phyloP scores from a whole-genome alignment of 169 alveolate genomes.

The Plasmodium adleri region DNA sequence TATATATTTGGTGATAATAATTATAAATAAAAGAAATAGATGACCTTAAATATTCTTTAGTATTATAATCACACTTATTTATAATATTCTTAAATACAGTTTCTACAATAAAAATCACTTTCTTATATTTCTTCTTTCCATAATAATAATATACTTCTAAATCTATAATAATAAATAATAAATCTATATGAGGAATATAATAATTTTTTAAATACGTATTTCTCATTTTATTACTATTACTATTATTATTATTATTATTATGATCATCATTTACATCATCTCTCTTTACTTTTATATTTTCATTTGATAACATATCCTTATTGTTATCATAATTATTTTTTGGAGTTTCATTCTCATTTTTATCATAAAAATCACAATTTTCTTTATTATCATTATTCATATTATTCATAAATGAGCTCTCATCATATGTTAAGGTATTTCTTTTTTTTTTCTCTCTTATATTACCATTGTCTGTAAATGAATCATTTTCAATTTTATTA shows the following conservation, averaged over 20 bases:
- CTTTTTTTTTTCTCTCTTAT: too few relatives aligned
- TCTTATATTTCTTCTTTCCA: constrained; percentile 59
- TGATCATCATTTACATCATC: background rate
- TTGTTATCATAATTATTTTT: constrained; percentile 14
- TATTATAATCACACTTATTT: constrained; percentile 71
- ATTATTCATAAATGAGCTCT: background rate
- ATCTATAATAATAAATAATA: constrained; percentile 66
- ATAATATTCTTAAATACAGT: constrained; percentile 35
- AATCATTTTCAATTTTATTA: background rate
- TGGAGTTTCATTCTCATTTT: constrained; percentile 29
- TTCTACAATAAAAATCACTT: constrained; percentile 41
- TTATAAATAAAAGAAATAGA: constrained; percentile 71
- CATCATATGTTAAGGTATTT: too few relatives aligned
- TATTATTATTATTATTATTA: background rate
- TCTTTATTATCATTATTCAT: background rate
- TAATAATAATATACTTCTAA: constrained; percentile 43
- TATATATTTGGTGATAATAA: constrained; percentile 65
- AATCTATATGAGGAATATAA: constrained; percentile 71
- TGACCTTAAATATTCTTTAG: constrained; percentile 75
- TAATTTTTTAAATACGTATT: constrained; percentile 60
- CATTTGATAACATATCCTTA: background rate
- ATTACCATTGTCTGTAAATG: background rate
- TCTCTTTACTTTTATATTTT: background rate
- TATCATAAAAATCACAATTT: constrained; percentile 8
- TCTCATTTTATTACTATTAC: constrained; percentile 4